Percentiles rank a stretch among this genome's conserved stretches.
phyloP scores from a whole-genome alignment of 192 early-diverging fungal genomes.

The Coemansia sp. region DNA sequence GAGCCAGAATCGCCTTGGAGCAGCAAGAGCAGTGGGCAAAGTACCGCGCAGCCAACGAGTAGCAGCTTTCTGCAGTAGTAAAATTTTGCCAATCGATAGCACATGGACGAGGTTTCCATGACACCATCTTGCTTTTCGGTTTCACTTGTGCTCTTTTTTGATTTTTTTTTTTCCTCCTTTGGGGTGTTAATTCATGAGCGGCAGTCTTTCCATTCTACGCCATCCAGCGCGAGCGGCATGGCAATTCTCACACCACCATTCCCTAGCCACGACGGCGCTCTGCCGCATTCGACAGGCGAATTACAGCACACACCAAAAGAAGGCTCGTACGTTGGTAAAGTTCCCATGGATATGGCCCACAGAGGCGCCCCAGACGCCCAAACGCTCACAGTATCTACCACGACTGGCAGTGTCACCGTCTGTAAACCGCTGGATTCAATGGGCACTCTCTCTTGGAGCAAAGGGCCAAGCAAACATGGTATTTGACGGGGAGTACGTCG shows the following conservation, averaged over 20 bases:
- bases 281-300: conserved; percentile 1
- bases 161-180: not conserved
- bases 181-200: not conserved
- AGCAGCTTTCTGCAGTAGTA: not conserved
- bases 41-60: conserved; percentile 27
- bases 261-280: conserved; percentile 2
- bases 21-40: conserved; percentile 36
- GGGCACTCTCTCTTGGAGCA: not conserved
- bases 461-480: not conserved
- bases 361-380: conserved; percentile 3
- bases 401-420: not conserved
- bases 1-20: conserved; percentile 19
- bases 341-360: conserved; percentile 39
- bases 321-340: conserved; percentile 15
- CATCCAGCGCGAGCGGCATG: not conserved
- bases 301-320: not conserved
- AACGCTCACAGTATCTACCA: not conserved
- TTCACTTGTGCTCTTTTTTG: not conserved
- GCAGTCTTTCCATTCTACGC: not conserved
- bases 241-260: not conserved
- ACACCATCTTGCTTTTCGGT: not conserved
- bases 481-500: conserved; percentile 3
- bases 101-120: not conserved
- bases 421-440: not conserved
- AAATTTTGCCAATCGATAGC: not conserved